Base-by-base conservation (phyloP, 176 grass and related monocot genomes). In the Triticum urartu region DNA sequence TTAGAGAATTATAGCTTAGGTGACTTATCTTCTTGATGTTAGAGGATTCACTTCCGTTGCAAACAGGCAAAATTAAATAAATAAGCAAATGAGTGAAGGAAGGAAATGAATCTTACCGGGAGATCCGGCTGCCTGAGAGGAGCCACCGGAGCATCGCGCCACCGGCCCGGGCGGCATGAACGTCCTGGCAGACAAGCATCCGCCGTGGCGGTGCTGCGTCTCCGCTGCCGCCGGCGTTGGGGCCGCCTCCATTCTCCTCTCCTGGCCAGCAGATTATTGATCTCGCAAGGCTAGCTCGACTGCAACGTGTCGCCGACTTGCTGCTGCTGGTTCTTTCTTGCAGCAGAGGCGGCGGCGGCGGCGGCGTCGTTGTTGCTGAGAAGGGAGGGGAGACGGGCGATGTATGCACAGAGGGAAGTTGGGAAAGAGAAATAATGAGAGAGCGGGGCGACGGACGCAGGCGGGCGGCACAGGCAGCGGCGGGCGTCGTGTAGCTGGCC, bases 181-280 rank as follows among this genome's bases (percentile, higher is more conserved):
- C 79, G 84, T 72, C 84, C n/a, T 86, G 64, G 79, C 75, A 26
- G 89, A 47, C 26, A 91, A 52, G 28, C 75, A 91, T 9, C 85
- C 72, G 48, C 39, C 33, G 18, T 59, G 50, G 52, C 43, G 48
- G 78, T 68, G 45, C 71, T 86, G 89, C 35, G 34, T 66, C 59
- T 90, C 89, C 34, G n/a, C 59, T 35, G 66, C 62, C 8, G 72
- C 21, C 56, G 56, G 56, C 28, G 18, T 77, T 13, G 69, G 35
- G 2, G 67, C 45, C 3, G 89, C 68, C 35, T 91, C 85, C 89
- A 87, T 91, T 73, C 38, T 78, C 75, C 75, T 50, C 10, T 9
- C 9, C 12, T 9, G 10, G 2, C 71, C 21, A 26, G 42, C 50
- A 18, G 20, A 17, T 24, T n/a, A 15, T 20, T 72, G 66, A 33